Conservation (phyloP, 2,329 filamentous ascomycete genomes). For the Ilyonectria sp. region DNA sequence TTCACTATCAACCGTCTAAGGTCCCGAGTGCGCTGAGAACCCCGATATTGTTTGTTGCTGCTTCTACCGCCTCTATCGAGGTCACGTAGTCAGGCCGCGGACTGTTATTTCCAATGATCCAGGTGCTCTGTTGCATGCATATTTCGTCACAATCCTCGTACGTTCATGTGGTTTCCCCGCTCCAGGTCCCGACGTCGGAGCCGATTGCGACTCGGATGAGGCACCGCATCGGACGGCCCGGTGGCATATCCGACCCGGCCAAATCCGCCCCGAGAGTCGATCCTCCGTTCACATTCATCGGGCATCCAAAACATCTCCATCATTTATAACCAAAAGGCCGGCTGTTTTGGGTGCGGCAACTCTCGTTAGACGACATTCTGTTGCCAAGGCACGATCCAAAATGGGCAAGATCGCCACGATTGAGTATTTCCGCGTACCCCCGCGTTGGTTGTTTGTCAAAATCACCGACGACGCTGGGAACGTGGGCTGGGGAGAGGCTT, state of each 20-base stretch:
- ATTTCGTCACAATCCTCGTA: neutral
- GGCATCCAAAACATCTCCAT: neutral
- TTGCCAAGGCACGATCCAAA: neutral
- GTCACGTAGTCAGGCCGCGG: no score
- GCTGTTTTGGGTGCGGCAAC: neutral
- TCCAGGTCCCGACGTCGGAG: slow-evolving; percentile 3
- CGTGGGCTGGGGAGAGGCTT: slow-evolving; percentile 82
- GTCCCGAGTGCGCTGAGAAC: neutral
- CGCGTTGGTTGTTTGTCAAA: slow-evolving; percentile 85
- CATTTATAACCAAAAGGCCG: slow-evolving; percentile 4
- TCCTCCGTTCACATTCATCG: neutral
- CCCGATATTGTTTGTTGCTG: no score
- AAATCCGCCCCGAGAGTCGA: slow-evolving; percentile 8
- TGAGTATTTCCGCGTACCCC: slow-evolving; percentile 82
- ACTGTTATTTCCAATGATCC: neutral
- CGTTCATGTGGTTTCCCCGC: neutral
- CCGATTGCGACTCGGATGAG: neutral
- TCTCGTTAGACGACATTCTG: neutral
- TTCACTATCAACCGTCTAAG: neutral
- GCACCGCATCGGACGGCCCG: neutral
- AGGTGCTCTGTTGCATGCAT: neutral
- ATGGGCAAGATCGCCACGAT: slow-evolving; percentile 61
- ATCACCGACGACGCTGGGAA: slow-evolving; percentile 77
- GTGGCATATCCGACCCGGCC: slow-evolving; percentile 24
- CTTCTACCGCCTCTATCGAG: no score